Evolutionary conservation across 1,139 yeast genomes (phyloP).

Genomic region (Magnusiomyces starmeri): DNA sequence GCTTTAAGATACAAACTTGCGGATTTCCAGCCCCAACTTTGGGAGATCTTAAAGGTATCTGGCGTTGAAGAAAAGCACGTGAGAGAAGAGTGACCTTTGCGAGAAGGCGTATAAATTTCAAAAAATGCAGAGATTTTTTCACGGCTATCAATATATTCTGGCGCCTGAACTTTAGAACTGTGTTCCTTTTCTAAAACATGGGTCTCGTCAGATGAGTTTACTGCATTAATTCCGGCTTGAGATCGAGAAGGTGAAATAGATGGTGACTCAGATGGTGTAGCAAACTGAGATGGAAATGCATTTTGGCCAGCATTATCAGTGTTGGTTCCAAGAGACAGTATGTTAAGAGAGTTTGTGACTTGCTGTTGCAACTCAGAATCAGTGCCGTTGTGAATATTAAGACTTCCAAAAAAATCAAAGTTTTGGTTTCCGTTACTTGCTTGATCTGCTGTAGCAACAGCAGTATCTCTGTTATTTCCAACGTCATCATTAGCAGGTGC

Average conservation of each 20-base stretch:
- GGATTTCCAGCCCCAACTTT: conserved; percentile 53
- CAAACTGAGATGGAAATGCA: background rate
- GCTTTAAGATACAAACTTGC: conserved; percentile 43
- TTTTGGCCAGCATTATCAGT: background rate
- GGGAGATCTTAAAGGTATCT: conserved; percentile 43
- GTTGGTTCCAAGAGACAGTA: background rate
- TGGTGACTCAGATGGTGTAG: background rate
- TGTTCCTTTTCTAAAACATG: too few species aligned
- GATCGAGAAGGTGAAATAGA: too few species aligned
- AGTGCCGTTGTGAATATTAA: background rate
- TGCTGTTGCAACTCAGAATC: background rate
- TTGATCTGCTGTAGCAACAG: background rate
- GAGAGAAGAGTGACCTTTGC: conserved; percentile 35
- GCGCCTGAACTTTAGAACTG: conserved; percentile 2
- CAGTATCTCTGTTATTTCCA: background rate
- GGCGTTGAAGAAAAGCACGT: conserved; percentile 48
- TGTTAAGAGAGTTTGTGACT: background rate
- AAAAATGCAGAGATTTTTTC: conserved; percentile 42
- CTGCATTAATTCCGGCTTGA: background rate
- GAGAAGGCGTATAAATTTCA: conserved; percentile 45
- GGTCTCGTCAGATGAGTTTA: too few species aligned
- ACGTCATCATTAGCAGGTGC: background rate
- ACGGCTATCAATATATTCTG: conserved; percentile 37
- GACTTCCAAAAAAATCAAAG: background rate
- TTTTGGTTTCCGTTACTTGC: background rate